These are phyloP conservation scores for Lachancea meyersii DNA, from an alignment of 805 yeast genomes.

Conservation along the genomic window DNA sequence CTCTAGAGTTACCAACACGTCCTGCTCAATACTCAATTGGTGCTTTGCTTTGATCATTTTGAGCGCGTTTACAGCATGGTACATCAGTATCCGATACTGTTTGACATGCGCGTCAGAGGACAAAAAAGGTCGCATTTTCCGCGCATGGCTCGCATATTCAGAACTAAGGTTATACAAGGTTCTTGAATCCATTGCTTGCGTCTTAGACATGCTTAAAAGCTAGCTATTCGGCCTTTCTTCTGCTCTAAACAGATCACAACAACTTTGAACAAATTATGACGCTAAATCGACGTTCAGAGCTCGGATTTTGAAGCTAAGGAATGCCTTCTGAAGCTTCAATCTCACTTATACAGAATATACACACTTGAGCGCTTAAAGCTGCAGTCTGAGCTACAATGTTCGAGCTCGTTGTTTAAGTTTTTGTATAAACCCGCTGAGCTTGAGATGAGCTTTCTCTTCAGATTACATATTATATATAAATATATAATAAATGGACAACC, in stretches of 20 bases:
- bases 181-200: neutral
- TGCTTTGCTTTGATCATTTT: conserved; percentile 13
- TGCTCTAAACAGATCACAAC: too few relatives aligned
- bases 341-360: too few relatives aligned
- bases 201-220: neutral
- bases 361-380: too few relatives aligned
- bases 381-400: too few relatives aligned
- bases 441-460: too few relatives aligned
- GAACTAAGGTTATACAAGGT: conserved; percentile 18
- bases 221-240: too few relatives aligned
- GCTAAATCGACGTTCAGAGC: neutral
- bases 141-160: conserved; percentile 25
- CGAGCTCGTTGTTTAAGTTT: too few relatives aligned
- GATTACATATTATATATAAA: too few relatives aligned
- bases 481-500: neutral
- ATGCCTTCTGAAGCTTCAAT: neutral
- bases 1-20: conserved; percentile 22
- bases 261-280: too few relatives aligned
- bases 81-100: conserved; percentile 32
- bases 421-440: neutral
- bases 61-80: conserved; percentile 25
- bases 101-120: conserved; percentile 18
- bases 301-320: neutral
- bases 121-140: conserved; percentile 13
- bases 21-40: conserved; percentile 25